Conservation (phyloP, 1,284 basidiomycete species). For the Exobasidium cylindrosporum region DNA sequence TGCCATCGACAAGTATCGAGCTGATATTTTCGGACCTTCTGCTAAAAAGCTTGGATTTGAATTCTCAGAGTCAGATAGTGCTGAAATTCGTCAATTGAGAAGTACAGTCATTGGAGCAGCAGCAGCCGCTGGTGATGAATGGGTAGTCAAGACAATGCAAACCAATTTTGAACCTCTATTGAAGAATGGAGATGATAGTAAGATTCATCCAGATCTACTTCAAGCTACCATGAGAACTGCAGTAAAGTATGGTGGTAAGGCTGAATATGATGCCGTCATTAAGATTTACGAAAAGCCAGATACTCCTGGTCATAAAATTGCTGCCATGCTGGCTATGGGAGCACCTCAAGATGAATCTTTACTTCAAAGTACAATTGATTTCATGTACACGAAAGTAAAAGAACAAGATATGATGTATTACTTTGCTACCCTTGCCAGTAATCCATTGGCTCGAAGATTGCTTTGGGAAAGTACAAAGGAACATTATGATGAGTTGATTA, state of each 20-base stretch:
- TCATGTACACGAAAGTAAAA: conserved; percentile 54
- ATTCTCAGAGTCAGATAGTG: conserved; percentile 67
- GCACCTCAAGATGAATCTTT: conserved; percentile 41
- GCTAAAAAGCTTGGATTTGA: conserved; percentile 78
- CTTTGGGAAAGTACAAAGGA: conserved; percentile 55
- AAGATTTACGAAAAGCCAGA: conserved; percentile 65
- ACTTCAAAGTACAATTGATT: conserved; percentile 53
- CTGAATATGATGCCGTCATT: conserved; percentile 65
- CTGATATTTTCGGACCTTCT: conserved; percentile 72
- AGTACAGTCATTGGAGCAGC: conserved; percentile 68
- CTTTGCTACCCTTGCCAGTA: conserved; percentile 47
- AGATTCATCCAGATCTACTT: conserved; percentile 64
- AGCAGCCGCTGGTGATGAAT: conserved; percentile 60
- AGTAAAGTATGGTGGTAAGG: conserved; percentile 70
- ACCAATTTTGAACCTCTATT: conserved; percentile 72
- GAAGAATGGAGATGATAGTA: conserved; percentile 71
- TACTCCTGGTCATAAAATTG: conserved; percentile 59
- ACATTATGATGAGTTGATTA: conserved; percentile 56
- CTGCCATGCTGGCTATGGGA: conserved; percentile 55
- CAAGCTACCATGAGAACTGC: conserved; percentile 54
- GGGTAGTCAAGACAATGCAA: conserved; percentile 63
- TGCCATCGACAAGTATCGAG: conserved; percentile 39
- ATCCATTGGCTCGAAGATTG: conserved; percentile 48
- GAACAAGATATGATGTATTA: conserved; percentile 55
- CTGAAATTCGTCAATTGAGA: conserved; percentile 72